Evolutionary conservation across 2,329 filamentous ascomycete species (phyloP).

Genomic region (Conoideocrella luteorostrata): DNA sequence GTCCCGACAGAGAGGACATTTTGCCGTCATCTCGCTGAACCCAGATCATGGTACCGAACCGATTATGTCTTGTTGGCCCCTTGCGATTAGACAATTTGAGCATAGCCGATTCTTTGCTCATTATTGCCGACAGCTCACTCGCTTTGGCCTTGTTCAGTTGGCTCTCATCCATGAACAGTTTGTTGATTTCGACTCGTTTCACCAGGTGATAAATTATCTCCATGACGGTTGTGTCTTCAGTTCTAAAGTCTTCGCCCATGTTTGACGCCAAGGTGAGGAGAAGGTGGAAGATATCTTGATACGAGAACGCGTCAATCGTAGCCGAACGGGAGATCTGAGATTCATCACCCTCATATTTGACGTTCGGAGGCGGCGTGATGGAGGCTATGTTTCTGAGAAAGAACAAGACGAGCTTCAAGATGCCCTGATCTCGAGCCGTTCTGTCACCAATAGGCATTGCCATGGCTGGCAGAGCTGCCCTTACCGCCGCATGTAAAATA

Average conservation of each 20-base stretch:
- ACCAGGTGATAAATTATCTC: constrained; percentile 90
- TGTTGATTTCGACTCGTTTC: constrained; percentile 78
- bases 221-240: constrained; percentile 81
- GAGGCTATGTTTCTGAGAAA: constrained; percentile 84
- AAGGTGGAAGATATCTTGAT: constrained; percentile 83
- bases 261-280: constrained; percentile 84
- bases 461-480: constrained; percentile 80
- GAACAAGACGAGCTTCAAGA: constrained; percentile 85
- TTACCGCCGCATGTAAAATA: constrained; percentile 74
- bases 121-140: constrained; percentile 65
- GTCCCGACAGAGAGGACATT: constrained; percentile 79
- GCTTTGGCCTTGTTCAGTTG: constrained; percentile 63
- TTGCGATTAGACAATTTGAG: constrained; percentile 68
- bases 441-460: constrained; percentile 70
- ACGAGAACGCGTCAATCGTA: constrained; percentile 81
- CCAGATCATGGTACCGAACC: constrained; percentile 97
- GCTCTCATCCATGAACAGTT: constrained; percentile 77
- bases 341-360: constrained; percentile 80
- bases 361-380: constrained; percentile 67
- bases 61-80: constrained; percentile 80
- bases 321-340: constrained; percentile 81
- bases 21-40: constrained; percentile 81
- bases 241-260: constrained; percentile 87
- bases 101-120: constrained; percentile 81
- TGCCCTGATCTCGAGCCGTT: constrained; percentile 74